Conservation (phyloP, 2,329 filamentous ascomycete genomes). For the Trichophyton equinum region DNA sequence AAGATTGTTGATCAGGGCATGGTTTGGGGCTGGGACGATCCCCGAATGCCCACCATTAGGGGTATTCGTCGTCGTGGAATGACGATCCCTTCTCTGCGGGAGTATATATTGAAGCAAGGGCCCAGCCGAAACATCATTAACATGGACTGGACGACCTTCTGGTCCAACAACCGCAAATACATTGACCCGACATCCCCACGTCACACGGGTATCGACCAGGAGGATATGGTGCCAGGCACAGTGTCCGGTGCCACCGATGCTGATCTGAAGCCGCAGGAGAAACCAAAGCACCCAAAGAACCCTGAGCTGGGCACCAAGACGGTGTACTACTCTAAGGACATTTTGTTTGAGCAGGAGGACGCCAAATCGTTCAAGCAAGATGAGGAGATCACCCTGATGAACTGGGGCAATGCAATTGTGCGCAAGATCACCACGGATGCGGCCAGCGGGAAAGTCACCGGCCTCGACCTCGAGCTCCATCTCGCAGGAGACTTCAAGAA, state of each 20-base stretch:
- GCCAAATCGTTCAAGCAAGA: conserved; percentile 21
- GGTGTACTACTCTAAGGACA: conserved; percentile 20
- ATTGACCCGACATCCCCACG: conserved; percentile 47
- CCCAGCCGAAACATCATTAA: conserved; percentile 31
- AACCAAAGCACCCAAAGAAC: conserved; percentile 24
- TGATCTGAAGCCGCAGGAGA: conserved; percentile 39
- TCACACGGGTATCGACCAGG: conserved; percentile 21
- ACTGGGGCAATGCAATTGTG: conserved; percentile 61
- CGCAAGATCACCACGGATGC: conserved; percentile 37
- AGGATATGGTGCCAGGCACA: conserved; percentile 18
- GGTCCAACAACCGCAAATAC: conserved; percentile 54
- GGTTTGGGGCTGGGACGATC: conserved; percentile 42
- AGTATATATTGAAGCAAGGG: conserved; percentile 31
- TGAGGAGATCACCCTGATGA: conserved; percentile 27
- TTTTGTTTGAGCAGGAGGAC: conserved; percentile 24
- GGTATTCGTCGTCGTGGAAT: conserved; percentile 35
- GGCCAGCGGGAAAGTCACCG: conserved; percentile 48
- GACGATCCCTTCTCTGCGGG: conserved; percentile 21
- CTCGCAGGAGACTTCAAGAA: conserved; percentile 87
- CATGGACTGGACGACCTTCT: conserved; percentile 31
- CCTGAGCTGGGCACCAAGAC: conserved; percentile 22
- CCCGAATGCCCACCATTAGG: conserved; percentile 39
- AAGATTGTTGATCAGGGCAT: conserved; percentile 37
- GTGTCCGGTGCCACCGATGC: conserved; percentile 39
- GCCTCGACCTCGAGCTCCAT: conserved; percentile 72